Conservation (phyloP, 129 eudicot species). For the Flaveria robusta region DNA sequence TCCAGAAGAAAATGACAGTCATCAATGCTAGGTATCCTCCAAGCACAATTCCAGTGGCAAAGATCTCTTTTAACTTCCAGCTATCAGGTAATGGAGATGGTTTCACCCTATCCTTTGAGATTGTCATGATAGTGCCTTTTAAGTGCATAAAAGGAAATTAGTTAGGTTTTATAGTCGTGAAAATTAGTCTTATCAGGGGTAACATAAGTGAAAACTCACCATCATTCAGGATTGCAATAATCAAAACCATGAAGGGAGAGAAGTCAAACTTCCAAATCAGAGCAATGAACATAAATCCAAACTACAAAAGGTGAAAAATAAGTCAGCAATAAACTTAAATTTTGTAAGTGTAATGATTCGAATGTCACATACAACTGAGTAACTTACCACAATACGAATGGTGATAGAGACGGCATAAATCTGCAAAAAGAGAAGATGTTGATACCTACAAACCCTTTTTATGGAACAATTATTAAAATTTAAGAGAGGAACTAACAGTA, state of each 20-base stretch:
- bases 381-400: constrained; percentile 92
- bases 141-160: constrained; percentile 10
- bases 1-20: constrained; percentile 98
- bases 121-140: constrained; percentile 94
- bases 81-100: constrained; percentile 99
- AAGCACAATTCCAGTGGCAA: constrained; percentile 92
- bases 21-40: constrained; percentile 90
- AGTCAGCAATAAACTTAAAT: not conserved
- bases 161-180: not conserved
- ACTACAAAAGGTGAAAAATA: constrained; percentile 46
- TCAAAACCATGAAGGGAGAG: constrained; percentile 98
- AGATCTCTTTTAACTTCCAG: constrained; percentile 96
- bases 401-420: constrained; percentile 97
- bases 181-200: not conserved
- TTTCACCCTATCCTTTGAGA: constrained; percentile 95
- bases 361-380: constrained; percentile 32
- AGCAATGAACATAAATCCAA: constrained; percentile 93
- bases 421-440: constrained; percentile 42
- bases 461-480: not conserved
- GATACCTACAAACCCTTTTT: not conserved
- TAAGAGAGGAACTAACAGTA: constrained; percentile 48
- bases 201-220: constrained; percentile 48
- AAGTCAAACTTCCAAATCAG: constrained; percentile 94
- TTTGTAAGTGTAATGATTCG: not conserved
- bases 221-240: constrained; percentile 90